phyloP scores from a whole-genome alignment of 495 filamentous ascomycete species.

The Penicillium tannophilum region DNA sequence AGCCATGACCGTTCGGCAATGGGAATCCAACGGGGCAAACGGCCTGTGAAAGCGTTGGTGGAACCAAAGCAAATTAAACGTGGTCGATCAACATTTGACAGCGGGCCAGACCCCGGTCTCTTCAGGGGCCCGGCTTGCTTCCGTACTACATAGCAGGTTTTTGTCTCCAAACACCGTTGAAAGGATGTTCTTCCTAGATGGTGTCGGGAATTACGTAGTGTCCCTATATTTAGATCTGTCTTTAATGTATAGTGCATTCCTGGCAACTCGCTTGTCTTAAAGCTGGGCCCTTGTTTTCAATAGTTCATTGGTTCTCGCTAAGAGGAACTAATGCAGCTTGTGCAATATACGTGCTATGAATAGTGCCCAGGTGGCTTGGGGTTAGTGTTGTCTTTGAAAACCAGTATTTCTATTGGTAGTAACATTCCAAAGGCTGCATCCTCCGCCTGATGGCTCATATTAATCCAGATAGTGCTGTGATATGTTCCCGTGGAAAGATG shows the following conservation, averaged over 20 bases:
- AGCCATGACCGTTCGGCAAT: background rate
- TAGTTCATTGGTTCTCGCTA: no score
- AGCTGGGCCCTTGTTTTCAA: no score
- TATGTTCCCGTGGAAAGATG: no score
- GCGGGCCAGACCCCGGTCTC: conserved; percentile 14
- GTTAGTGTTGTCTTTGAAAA: no score
- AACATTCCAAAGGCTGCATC: no score
- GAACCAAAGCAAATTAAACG: conserved; percentile 25
- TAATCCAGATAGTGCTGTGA: no score
- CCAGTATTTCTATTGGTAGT: no score
- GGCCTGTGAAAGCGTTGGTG: conserved; percentile 17
- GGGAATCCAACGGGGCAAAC: conserved; percentile 8
- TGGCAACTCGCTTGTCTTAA: no score
- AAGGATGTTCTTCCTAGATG: background rate
- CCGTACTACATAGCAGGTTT: background rate
- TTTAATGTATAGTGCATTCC: background rate
- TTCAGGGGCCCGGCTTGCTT: conserved; percentile 8
- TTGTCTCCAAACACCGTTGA: background rate
- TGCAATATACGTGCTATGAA: no score
- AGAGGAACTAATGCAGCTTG: no score
- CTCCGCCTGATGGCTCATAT: no score
- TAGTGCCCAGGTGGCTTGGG: no score
- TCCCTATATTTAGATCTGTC: background rate
- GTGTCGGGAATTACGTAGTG: background rate
- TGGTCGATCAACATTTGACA: conserved; percentile 33